A percentile compares a stretch with the other conserved stretches of the same genome.
phyloP scores from a whole-genome alignment of 2,329 filamentous ascomycete species.

The Botrytis byssoidea region DNA sequence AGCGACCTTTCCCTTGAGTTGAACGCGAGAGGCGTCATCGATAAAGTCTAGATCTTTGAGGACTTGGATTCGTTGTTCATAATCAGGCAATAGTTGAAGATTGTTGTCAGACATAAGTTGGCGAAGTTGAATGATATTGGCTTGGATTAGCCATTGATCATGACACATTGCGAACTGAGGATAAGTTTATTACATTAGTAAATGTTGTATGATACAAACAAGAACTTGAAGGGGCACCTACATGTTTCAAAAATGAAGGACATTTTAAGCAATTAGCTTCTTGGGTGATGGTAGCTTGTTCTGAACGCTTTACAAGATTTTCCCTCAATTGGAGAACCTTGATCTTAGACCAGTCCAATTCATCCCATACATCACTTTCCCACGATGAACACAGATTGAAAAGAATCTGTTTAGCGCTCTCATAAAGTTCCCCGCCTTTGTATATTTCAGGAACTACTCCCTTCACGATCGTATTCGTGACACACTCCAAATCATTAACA shows the following conservation, averaged over 20 bases:
- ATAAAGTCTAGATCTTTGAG: conserved; percentile 91
- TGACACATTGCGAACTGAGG: conserved; percentile 87
- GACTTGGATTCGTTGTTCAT: conserved; percentile 90
- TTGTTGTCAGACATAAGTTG: conserved; percentile 94
- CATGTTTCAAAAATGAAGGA: conserved; percentile 80
- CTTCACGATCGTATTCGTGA: conserved; percentile 67
- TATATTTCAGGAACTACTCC: conserved; percentile 61
- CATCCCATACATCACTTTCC: conserved; percentile 74
- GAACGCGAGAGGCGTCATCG: conserved; percentile 80
- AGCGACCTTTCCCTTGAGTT: conserved; percentile 96
- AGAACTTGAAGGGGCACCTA: conserved; percentile 47
- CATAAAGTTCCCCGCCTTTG: conserved; percentile 49
- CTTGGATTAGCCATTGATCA: conserved; percentile 93
- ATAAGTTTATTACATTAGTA: not conserved
- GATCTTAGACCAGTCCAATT: conserved; percentile 77
- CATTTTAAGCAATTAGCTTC: conserved; percentile 67
- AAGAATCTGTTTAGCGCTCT: conserved; percentile 65
- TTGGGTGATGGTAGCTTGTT: conserved; percentile 62
- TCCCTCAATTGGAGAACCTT: conserved; percentile 82
- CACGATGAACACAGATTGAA: conserved; percentile 69
- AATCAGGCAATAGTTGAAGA: conserved; percentile 90
- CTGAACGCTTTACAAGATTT: conserved; percentile 68
- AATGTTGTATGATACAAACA: not conserved
- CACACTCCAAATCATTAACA: conserved; percentile 76
- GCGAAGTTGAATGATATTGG: conserved; percentile 84